A percentile compares a stretch with the other conserved stretches of the same genome.
These are phyloP conservation scores for Rutstroemia sp. DNA, from an alignment of 2,329 filamentous ascomycete species.

Conservation along the genomic window DNA sequence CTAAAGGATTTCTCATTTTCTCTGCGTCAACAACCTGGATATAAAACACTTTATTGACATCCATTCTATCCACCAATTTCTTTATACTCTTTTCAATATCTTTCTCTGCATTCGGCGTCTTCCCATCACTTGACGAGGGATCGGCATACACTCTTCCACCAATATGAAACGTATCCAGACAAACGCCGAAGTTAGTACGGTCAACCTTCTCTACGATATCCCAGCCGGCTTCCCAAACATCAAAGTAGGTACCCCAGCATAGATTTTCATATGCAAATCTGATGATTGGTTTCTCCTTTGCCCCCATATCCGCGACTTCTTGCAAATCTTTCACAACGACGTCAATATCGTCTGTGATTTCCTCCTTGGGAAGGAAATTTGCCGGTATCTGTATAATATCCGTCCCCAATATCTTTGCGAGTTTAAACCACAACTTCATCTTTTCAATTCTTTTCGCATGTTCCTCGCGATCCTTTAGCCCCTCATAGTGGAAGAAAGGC, in stretches of 20 bases:
- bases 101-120: conserved; percentile 45
- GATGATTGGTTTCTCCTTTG: conserved; percentile 45
- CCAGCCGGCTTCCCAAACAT: conserved; percentile 67
- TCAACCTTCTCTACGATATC: conserved; percentile 57
- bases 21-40: conserved; percentile 72
- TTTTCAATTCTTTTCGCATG: conserved; percentile 53
- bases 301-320: conserved; percentile 59
- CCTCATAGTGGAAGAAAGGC: conserved; percentile 73
- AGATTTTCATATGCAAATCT: conserved; percentile 67
- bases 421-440: conserved; percentile 61
- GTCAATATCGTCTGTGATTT: conserved; percentile 43
- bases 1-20: conserved; percentile 48
- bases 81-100: conserved; percentile 36
- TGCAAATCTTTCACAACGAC: conserved; percentile 55
- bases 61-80: conserved; percentile 32
- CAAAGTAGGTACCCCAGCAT: conserved; percentile 62
- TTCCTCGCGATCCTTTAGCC: conserved; percentile 53
- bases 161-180: conserved; percentile 73
- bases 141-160: conserved; percentile 63
- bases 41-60: conserved; percentile 62
- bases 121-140: conserved; percentile 44
- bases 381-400: conserved; percentile 37
- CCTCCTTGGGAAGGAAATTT: background rate
- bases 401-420: conserved; percentile 49
- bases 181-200: conserved; percentile 58